Percentiles rank a stretch among this genome's conserved stretches.
Conservation (phyloP, 345 rosid species). For the Litchi chinensis region DNA sequence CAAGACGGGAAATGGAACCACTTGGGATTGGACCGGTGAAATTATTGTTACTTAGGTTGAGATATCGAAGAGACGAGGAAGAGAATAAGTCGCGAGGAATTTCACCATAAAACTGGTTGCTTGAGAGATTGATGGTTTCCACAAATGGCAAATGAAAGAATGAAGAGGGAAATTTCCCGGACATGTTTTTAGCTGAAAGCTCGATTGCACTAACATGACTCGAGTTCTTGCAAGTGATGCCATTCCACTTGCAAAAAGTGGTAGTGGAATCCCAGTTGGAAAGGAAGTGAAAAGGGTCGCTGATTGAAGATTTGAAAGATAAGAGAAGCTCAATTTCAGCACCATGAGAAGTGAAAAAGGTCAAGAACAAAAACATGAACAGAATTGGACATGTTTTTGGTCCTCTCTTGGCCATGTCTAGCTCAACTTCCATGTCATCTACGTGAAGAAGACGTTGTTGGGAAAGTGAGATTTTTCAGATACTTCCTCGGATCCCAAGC, state of each 20-base stretch:
- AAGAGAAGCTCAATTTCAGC: conserved; percentile 64
- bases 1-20: conserved; percentile 40
- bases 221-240: conserved; percentile 59
- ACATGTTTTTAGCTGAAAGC: conserved; percentile 62
- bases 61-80: conserved; percentile 54
- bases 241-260: conserved; percentile 68
- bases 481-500: conserved; percentile 48
- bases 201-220: conserved; percentile 53
- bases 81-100: conserved; percentile 53
- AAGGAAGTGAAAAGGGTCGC: conserved; percentile 64
- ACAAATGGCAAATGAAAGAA: conserved; percentile 58
- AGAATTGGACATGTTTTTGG: conserved; percentile 24
- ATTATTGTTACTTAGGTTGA: conserved; percentile 87
- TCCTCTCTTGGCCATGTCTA: conserved; percentile 36
- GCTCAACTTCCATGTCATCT: conserved; percentile 21
- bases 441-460: conserved; percentile 17
- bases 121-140: conserved; percentile 59
- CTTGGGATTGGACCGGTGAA: conserved; percentile 66
- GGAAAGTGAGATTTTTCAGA: neutral
- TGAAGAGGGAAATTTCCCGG: conserved; percentile 52
- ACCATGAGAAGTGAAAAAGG: conserved; percentile 35
- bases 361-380: conserved; percentile 36
- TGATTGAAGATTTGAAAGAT: conserved; percentile 62
- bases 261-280: conserved; percentile 65
- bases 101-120: conserved; percentile 63